phyloP scores from a whole-genome alignment of 208 protist genomes.

The Leishmania mexicana region DNA sequence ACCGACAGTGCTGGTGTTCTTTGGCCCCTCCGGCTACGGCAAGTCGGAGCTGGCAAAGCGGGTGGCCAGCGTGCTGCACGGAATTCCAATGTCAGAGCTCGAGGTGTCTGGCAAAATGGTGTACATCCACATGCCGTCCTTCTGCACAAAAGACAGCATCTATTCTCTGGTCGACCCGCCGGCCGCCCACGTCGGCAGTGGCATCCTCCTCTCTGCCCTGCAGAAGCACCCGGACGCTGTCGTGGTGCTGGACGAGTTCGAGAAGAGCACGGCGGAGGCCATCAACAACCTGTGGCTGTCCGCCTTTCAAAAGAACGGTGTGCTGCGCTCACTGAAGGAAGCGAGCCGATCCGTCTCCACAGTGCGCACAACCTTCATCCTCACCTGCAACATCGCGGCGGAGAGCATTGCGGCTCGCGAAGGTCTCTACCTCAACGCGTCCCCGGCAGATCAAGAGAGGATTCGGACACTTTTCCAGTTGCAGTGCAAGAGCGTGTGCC shows the following conservation, averaged over 20 bases:
- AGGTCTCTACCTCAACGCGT: conserved; percentile 41
- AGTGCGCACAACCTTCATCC: conserved; percentile 73
- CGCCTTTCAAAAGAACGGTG: conserved; percentile 87
- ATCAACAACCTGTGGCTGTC: conserved; percentile 89
- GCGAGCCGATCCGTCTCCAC: conserved; percentile 73
- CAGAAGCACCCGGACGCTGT: conserved; percentile 66
- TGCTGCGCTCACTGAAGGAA: conserved; percentile 83
- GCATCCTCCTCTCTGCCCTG: conserved; percentile 81
- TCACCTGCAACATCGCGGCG: conserved; percentile 80
- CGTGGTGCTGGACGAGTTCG: conserved; percentile 89
- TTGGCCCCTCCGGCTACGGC: conserved; percentile 84
- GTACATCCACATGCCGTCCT: conserved; percentile 86
- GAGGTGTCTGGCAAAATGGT: conserved; percentile 76
- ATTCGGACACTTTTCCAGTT: conserved; percentile 50
- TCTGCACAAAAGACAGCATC: conserved; percentile 86
- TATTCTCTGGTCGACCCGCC: conserved; percentile 91
- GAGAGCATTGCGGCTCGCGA: conserved; percentile 48
- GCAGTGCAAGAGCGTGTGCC: conserved; percentile 57
- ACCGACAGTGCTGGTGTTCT: conserved; percentile 82
- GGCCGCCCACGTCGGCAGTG: conserved; percentile 80
- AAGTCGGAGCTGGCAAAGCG: conserved; percentile 84
- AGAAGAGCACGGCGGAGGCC: conserved; percentile 80
- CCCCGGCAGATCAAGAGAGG: conserved; percentile 34
- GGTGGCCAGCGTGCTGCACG: conserved; percentile 68
- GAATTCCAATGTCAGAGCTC: conserved; percentile 35